Percentiles rank a stretch among this genome's conserved stretches.
Evolutionary conservation across 331 rosid species (phyloP).

Genomic region (Quercus phellos): DNA sequence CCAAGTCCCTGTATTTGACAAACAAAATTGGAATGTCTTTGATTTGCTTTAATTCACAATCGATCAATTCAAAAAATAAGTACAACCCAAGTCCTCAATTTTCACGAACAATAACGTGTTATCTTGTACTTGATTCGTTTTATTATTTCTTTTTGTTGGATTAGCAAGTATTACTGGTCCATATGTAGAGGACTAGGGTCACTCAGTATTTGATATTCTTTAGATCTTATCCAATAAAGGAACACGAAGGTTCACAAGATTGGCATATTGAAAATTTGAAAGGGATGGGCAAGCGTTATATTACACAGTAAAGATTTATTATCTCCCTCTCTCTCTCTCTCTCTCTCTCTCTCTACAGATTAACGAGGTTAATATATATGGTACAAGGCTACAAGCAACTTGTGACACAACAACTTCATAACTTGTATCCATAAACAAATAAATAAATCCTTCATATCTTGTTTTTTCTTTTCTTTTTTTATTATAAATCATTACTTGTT

Average conservation of each 20-base stretch:
- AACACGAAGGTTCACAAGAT: neutral
- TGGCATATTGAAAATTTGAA: slow-evolving; percentile 23
- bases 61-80: neutral
- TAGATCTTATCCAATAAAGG: slow-evolving; percentile 40
- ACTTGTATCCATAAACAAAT: too few relatives aligned
- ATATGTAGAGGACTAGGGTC: slow-evolving; percentile 32
- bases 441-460: too few relatives aligned
- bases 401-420: too few relatives aligned
- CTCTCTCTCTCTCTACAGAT: too few relatives aligned
- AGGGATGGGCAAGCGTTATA: slow-evolving; percentile 14
- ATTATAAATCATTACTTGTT: too few relatives aligned
- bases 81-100: slow-evolving; percentile 10
- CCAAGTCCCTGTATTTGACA: slow-evolving; percentile 11
- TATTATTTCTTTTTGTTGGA: neutral
- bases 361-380: too few relatives aligned
- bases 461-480: too few relatives aligned
- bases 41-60: neutral
- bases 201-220: slow-evolving; percentile 19
- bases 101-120: neutral
- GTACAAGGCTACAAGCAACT: too few relatives aligned
- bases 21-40: neutral
- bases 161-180: neutral
- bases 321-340: too few relatives aligned
- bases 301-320: too few relatives aligned
- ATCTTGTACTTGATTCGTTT: neutral